phyloP scores from a whole-genome alignment of 371 early-diverging fungal genomes.

The Mucor mucedo region DNA sequence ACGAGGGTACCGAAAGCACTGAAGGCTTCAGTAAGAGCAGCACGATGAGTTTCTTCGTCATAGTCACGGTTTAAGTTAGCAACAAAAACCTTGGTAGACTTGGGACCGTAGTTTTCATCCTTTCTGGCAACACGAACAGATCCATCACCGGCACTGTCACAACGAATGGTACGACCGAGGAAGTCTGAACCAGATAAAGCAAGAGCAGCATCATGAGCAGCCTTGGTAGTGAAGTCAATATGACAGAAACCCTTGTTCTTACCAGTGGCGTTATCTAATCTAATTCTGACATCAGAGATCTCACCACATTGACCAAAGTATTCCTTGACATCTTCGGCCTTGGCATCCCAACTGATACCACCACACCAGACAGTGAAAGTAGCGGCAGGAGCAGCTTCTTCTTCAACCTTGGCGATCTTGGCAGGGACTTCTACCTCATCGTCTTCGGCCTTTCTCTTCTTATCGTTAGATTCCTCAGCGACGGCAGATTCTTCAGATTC shows the following conservation, averaged over 20 bases:
- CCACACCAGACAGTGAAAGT: constrained; percentile 67
- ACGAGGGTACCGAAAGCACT: constrained; percentile 85
- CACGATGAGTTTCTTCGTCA: constrained; percentile 89
- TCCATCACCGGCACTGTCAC: constrained; percentile 47
- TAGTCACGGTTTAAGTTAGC: constrained; percentile 93
- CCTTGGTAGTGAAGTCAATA: constrained; percentile 66
- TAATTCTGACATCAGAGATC: constrained; percentile 38
- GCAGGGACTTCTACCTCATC: constrained; percentile 30
- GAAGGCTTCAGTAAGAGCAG: constrained; percentile 80
- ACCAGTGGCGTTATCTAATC: constrained; percentile 61
- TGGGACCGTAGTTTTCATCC: constrained; percentile 42
- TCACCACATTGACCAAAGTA: constrained; percentile 69
- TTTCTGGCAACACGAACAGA: constrained; percentile 26
- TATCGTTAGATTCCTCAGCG: constrained; percentile 17
- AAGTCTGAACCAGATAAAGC: constrained; percentile 65
- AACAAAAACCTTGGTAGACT: constrained; percentile 80
- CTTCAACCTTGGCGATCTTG: constrained; percentile 60
- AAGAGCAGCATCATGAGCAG: constrained; percentile 65
- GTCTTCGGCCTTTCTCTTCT: constrained; percentile 35
- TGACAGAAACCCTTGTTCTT: constrained; percentile 76
- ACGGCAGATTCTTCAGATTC: constrained; percentile 4
- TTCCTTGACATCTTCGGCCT: constrained; percentile 63
- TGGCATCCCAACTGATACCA: constrained; percentile 69
- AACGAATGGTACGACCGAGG: constrained; percentile 67
- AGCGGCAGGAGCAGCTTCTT: background rate